Conservation (phyloP, 2,329 filamentous ascomycete genomes). For the Balansia obtecta region DNA sequence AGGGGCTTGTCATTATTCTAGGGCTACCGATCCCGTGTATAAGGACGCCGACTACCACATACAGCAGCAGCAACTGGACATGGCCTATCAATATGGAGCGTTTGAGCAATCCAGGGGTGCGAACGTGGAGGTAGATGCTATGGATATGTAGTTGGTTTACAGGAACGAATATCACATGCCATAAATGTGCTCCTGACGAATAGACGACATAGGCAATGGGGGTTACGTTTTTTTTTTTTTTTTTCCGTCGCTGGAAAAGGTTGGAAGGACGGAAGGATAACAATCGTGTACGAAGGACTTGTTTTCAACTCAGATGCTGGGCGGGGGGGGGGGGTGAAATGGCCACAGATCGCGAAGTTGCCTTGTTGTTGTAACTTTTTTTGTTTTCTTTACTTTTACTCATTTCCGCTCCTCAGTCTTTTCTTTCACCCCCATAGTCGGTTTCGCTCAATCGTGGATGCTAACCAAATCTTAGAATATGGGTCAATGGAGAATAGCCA, state of each 20-base stretch:
- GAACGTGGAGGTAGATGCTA: constrained; percentile 32
- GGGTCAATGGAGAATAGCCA: not conserved
- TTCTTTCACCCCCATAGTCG: not conserved
- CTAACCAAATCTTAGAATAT: constrained; percentile 4
- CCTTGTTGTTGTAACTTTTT: not conserved
- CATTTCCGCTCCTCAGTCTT: not conserved
- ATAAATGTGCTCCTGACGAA: not conserved
- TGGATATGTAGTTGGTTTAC: constrained; percentile 26
- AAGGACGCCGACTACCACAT: constrained; percentile 30
- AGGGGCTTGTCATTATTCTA: constrained; percentile 32
- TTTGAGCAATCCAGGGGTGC: constrained; percentile 36
- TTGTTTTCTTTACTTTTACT: not conserved
- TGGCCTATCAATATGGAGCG: constrained; percentile 58
- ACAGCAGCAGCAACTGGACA: constrained; percentile 40
- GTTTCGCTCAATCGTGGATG: constrained; percentile 1
- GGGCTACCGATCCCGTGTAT: constrained; percentile 60
- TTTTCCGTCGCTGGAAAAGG: not conserved
- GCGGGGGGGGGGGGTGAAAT: not conserved
- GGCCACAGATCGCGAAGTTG: not conserved
- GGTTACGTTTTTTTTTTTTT: not conserved
- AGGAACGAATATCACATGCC: not conserved
- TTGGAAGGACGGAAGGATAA: not conserved
- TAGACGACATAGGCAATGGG: not conserved
- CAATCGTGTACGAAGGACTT: not conserved
- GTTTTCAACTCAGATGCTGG: not conserved